Percentiles rank a stretch among this genome's conserved stretches.
phyloP scores from a whole-genome alignment of 495 filamentous ascomycete genomes.

The Bathelium albidoporum region DNA sequence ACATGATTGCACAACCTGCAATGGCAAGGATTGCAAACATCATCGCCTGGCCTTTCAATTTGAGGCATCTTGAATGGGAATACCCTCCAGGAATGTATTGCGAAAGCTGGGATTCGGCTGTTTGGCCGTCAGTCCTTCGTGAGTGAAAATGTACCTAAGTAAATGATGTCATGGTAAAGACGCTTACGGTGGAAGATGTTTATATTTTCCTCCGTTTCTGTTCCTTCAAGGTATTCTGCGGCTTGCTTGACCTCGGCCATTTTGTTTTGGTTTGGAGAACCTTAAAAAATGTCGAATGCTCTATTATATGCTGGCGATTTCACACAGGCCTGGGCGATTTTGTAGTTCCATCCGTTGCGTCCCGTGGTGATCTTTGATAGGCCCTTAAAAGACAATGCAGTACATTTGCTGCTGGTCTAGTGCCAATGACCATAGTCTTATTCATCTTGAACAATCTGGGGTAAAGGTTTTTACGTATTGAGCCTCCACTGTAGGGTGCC shows the following conservation, averaged over 20 bases:
- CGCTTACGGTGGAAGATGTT: background rate
- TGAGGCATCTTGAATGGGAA: conserved; percentile 23
- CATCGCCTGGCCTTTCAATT: conserved; percentile 19
- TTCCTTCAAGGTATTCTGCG: background rate
- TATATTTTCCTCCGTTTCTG: background rate
- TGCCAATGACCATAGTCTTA: background rate
- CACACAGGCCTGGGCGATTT: no score
- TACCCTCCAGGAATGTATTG: conserved; percentile 22
- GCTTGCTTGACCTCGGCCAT: background rate
- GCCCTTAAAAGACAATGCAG: background rate
- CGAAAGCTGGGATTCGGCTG: background rate
- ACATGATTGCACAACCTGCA: conserved; percentile 27
- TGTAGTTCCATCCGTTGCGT: no score
- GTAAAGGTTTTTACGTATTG: background rate
- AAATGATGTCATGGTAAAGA: background rate
- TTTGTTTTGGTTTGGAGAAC: background rate
- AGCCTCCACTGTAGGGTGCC: background rate
- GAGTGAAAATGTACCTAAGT: background rate
- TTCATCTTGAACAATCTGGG: background rate
- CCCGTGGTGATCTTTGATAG: no score
- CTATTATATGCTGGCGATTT: background rate
- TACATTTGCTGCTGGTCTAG: background rate
- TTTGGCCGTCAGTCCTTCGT: background rate
- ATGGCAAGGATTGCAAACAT: conserved; percentile 21
- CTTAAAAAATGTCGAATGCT: background rate